Percentiles rank a stretch among this genome's conserved stretches.
These are phyloP conservation scores for Rhododendron kiyosumense DNA, from an alignment of 148 eudicot species.

Conservation along the genomic window DNA sequence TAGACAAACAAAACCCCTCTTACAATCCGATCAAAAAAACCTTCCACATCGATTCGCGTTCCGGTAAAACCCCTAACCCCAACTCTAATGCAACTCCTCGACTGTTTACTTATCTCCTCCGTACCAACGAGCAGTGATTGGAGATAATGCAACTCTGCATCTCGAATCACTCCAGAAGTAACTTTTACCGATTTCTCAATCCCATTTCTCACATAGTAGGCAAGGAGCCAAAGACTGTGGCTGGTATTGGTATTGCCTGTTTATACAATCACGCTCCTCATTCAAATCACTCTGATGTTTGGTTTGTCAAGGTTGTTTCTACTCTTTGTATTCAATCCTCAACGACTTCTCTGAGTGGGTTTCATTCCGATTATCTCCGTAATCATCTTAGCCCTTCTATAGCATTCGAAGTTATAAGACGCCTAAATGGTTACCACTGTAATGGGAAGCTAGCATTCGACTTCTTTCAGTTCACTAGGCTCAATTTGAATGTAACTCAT, in stretches of 20 bases:
- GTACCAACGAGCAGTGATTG: background rate
- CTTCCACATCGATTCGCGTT: too few species aligned
- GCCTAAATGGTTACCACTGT: slow-evolving; percentile 18
- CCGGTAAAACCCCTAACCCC: too few species aligned
- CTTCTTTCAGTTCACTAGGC: slow-evolving; percentile 50
- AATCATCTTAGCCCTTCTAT: slow-evolving; percentile 39
- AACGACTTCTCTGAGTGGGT: slow-evolving; percentile 21
- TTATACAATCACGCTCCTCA: slow-evolving; percentile 9
- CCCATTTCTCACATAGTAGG: background rate
- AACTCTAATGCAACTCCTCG: background rate
- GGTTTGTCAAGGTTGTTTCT: slow-evolving; percentile 75
- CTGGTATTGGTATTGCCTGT: slow-evolving; percentile 14
- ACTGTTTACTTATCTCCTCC: background rate
- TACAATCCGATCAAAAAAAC: too few species aligned
- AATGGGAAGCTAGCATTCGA: slow-evolving; percentile 53
- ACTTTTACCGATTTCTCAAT: background rate
- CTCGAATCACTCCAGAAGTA: slow-evolving; percentile 4
- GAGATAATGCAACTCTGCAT: slow-evolving; percentile 30
- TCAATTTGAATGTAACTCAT: slow-evolving; percentile 45
- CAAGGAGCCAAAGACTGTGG: slow-evolving; percentile 20
- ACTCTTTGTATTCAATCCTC: slow-evolving; percentile 43
- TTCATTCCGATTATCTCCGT: slow-evolving; percentile 42
- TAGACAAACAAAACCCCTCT: too few species aligned
- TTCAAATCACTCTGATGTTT: slow-evolving; percentile 18
- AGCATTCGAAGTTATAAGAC: slow-evolving; percentile 48